Evolutionary conservation across 257 asterid genomes (phyloP), one percentile per base, ranked within the genome.

Genomic region (Capsicum baccatum): DNA sequence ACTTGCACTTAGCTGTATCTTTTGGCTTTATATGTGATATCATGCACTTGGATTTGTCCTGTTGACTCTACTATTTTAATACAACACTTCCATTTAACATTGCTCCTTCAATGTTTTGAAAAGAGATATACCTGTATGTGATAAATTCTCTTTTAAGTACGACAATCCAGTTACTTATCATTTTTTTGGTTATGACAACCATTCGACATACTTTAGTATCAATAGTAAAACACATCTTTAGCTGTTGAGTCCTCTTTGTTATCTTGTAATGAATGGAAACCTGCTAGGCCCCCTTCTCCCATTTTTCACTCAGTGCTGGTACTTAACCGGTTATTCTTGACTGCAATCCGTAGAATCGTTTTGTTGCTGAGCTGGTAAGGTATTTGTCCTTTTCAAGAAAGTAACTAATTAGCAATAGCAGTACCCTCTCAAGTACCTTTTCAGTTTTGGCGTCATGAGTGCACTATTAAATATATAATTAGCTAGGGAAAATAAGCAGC

Each of bases 61-160:
- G 54, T 78, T 78, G 81, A 52, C 63, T 50, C 63, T 50, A 50
- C 10, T 54, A 26, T 52, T 26, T 76, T 78, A 26, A 47, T 78
- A 4, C 52, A 52, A 26, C 2, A 1, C 64, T 54, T 78, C 1
- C 64, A 54, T 54, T 48, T 52, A 14, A 54, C 14, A 7, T 2
- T 76, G 63, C 26, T 1, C 81, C 48, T 1, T 76, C 81, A 78
- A 21, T 48, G 26, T 13, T 76, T 52, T 78, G 64, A 63, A 76
- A 8, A 33, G 81, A 33, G 81, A 54, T 15, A 78, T 52, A 26
- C 81, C 81, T 33, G 47, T 11, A 33, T 78, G 50, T 78, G 81
- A 26, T 2, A 2, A 14, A 15, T 78, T 26, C 9, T 54, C 64
- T 54, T 52, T 37, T 39, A 39, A 39, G 44, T 39, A 39, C 44